A percentile compares a stretch with the other conserved stretches of the same genome.
phyloP scores from a whole-genome alignment of 345 rosid species.

The Angophora floribunda region DNA sequence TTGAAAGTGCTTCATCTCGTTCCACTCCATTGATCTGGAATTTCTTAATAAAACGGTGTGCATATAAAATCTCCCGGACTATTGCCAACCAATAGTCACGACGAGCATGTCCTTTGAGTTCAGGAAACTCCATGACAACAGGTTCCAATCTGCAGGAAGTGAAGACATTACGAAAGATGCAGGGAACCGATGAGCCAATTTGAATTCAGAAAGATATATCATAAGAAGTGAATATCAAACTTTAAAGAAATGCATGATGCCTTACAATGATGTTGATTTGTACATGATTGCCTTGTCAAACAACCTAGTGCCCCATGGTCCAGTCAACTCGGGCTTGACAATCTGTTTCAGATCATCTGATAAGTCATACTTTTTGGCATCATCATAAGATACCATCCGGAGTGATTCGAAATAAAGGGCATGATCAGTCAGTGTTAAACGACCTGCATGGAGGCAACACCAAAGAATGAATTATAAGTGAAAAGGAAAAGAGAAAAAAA shows the following conservation, averaged over 20 bases:
- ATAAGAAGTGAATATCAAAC: not conserved
- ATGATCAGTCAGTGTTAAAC: constrained; percentile 80
- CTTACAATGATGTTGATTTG: constrained; percentile 86
- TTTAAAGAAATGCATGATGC: not conserved
- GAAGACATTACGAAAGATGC: not conserved
- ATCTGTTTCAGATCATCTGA: constrained; percentile 82
- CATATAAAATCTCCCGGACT: constrained; percentile 64
- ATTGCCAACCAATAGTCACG: constrained; percentile 93
- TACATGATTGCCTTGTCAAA: constrained; percentile 92
- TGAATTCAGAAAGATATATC: not conserved
- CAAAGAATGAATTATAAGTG: not conserved
- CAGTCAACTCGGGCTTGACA: constrained; percentile 85
- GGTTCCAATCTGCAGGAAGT: constrained; percentile 77
- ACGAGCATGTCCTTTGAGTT: constrained; percentile 89
- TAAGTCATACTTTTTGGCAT: constrained; percentile 78
- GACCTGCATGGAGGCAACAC: constrained; percentile 38
- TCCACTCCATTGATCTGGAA: constrained; percentile 55
- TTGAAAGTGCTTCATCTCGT: constrained; percentile 69
- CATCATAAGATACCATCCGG: constrained; percentile 82
- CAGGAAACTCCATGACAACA: constrained; percentile 80
- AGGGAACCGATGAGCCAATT: not conserved
- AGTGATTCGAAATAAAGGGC: constrained; percentile 89
- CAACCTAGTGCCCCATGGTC: constrained; percentile 98
- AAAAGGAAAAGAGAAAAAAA: not conserved
- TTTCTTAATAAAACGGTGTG: constrained; percentile 61